phyloP scores from a whole-genome alignment of 2,329 filamentous ascomycete species.

The Pyrenophora seminiperda region DNA sequence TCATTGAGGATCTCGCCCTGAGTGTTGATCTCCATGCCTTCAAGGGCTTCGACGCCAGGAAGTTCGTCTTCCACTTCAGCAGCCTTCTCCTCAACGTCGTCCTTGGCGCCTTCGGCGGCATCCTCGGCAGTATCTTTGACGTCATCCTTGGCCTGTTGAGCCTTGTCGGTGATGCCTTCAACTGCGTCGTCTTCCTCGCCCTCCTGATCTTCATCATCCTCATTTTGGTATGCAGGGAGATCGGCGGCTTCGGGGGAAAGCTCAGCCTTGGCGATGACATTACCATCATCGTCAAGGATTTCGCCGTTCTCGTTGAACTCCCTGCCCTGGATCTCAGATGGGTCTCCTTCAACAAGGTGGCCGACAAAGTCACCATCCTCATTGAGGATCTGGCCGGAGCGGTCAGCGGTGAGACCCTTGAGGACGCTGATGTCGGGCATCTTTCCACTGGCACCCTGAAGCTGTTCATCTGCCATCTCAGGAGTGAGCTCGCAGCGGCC shows the following conservation, averaged over 20 bases:
- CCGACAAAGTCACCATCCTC: slow-evolving; percentile 58
- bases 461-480: slow-evolving; percentile 51
- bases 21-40: slow-evolving; percentile 58
- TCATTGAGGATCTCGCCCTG: slow-evolving; percentile 57
- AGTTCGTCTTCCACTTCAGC: slow-evolving; percentile 56
- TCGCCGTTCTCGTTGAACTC: slow-evolving; percentile 60
- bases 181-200: slow-evolving; percentile 34
- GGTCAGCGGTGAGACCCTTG: slow-evolving; percentile 55
- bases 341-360: slow-evolving; percentile 55
- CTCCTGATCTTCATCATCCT: slow-evolving; percentile 31
- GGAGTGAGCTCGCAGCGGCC: slow-evolving; percentile 59
- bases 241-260: slow-evolving; percentile 54
- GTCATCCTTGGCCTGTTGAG: slow-evolving; percentile 7
- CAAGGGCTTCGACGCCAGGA: slow-evolving; percentile 57
- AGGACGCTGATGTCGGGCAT: slow-evolving; percentile 55
- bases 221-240: slow-evolving; percentile 40
- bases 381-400: slow-evolving; percentile 56
- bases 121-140: slow-evolving; percentile 21
- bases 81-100: slow-evolving; percentile 38
- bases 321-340: slow-evolving; percentile 54
- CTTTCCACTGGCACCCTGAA: slow-evolving; percentile 45
- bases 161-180: slow-evolving; percentile 23
- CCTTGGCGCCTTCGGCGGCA: slow-evolving; percentile 33
- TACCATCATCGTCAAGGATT: slow-evolving; percentile 60
- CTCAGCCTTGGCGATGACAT: slow-evolving; percentile 59